Percentiles rank a stretch among this genome's conserved stretches.
Conservation (phyloP, 495 filamentous ascomycete genomes). For the Podospora tetraspora region DNA sequence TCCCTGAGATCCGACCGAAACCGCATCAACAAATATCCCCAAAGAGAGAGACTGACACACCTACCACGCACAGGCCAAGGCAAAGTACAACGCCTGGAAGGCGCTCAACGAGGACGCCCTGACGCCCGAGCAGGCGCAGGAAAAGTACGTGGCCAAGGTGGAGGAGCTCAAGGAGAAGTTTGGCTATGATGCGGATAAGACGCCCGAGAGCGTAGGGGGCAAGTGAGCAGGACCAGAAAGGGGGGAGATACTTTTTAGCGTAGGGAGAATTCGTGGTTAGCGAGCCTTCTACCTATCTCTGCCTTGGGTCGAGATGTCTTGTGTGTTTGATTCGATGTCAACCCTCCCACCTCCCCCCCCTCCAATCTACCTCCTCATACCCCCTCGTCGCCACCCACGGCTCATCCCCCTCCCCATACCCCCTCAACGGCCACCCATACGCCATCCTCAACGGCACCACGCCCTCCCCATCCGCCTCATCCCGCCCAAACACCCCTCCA, state of each 20-base stretch:
- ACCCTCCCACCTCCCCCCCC: slow-evolving; percentile 42
- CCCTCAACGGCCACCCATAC: slow-evolving; percentile 71
- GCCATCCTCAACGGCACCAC: slow-evolving; percentile 71
- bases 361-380: slow-evolving; percentile 63
- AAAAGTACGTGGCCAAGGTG: slow-evolving; percentile 67
- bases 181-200: slow-evolving; percentile 54
- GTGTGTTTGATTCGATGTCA: no score
- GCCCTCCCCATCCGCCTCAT: slow-evolving; percentile 32
- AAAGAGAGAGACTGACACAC: slow-evolving; percentile 7
- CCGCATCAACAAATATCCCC: no score
- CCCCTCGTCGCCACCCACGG: slow-evolving; percentile 74
- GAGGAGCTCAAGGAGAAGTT: slow-evolving; percentile 63
- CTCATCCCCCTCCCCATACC: slow-evolving; percentile 56
- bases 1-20: no score
- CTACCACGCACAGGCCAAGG: slow-evolving; percentile 55
- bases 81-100: slow-evolving; percentile 72
- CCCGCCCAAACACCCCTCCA: slow-evolving; percentile 64
- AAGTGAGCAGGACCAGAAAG: not conserved
- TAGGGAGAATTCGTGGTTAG: not conserved
- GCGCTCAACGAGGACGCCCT: slow-evolving; percentile 54
- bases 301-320: no score
- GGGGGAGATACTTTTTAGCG: no score
- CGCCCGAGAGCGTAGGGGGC: slow-evolving; percentile 47
- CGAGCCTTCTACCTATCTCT: not conserved
- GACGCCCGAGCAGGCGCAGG: slow-evolving; percentile 59